A percentile compares a stretch with the other conserved stretches of the same genome.
phyloP scores from a whole-genome alignment of 2,329 filamentous ascomycete genomes.

The Calonectria pseudoreteaudii region DNA sequence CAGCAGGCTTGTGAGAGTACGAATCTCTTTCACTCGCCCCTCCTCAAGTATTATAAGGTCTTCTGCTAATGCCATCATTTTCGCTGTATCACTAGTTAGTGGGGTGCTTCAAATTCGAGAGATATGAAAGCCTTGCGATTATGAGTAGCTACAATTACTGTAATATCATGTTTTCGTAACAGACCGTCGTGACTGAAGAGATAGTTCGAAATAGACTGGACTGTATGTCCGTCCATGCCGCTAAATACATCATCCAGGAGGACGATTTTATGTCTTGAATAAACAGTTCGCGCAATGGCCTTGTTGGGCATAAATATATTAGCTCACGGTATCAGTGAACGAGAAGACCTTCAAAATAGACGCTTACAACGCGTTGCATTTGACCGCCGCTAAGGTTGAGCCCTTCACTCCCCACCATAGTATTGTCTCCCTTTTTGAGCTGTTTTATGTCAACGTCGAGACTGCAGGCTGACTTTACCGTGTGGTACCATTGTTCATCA shows the following conservation, averaged over 20 bases:
- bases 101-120: not conserved
- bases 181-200: not conserved
- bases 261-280: not conserved
- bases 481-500: not conserved
- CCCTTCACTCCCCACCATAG: not conserved
- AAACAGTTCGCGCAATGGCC: not conserved
- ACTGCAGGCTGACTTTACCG: not conserved
- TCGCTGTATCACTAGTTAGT: not conserved
- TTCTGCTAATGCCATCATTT: not conserved
- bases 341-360: not conserved
- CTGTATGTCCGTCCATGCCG: not conserved
- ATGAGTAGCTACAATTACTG: not conserved
- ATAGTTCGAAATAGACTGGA: not conserved
- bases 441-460: not conserved
- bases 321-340: not conserved
- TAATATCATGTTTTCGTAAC: not conserved
- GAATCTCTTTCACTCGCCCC: not conserved
- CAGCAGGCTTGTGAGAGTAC: not conserved
- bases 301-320: not conserved
- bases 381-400: not conserved
- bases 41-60: not conserved
- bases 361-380: not conserved
- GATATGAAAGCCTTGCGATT: not conserved
- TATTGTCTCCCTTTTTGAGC: not conserved
- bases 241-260: not conserved